Evolutionary conservation across 1,139 yeast species (phyloP), one percentile per base, ranked within the genome.

Genomic region (Debaryomycetaceae sp.): DNA sequence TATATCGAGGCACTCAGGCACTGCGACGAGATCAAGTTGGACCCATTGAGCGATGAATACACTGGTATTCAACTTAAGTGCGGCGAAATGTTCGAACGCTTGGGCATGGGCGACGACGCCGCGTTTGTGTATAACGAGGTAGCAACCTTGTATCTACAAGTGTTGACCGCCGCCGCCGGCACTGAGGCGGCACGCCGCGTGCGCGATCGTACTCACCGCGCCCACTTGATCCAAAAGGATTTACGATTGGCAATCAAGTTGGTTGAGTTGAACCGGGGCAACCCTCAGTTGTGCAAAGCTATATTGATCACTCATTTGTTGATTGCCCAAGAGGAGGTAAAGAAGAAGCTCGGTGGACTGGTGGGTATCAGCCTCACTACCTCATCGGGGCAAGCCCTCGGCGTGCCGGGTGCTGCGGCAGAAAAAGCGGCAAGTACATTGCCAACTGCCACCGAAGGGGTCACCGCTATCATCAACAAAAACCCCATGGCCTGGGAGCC

Each of bases 51-150:
- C 21, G 65, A 58, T 38, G 65, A 58, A 34, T 58, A 58, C 48
- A 88, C 96, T 0, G 95, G 96, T 0, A 73, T 89, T 36, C 94
- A 86, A 48, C 63, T 89, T 49, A 85, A 88, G 48, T 65, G 85
- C 25, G 95, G 83, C 3, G 95, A 88, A 49, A 83, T 86, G 86
- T 84, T 78, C 51, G 93, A 83, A 48, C 61, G 79, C 30, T 56
- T 83, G 40, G 65, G 65, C 20, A 67, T 74, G 76, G 41, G 53
- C 25, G 71, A 72, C 13, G 85, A 81, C 36, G 93, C 94, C 0
- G 64, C 74, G 20, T 65, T 68, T 43, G 53, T 82, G 19, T 83
- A 83, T 52, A 65, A 78, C 37, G 93, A 83, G 47, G 64, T 84
- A 35, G 76, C 81, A 9, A 68, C 78, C 2, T 59, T 76, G 20